A percentile compares a stretch with the other conserved stretches of the same genome.
These are phyloP conservation scores for Penicillium paxilli DNA, from an alignment of 495 filamentous ascomycete species.

Conservation along the genomic window DNA sequence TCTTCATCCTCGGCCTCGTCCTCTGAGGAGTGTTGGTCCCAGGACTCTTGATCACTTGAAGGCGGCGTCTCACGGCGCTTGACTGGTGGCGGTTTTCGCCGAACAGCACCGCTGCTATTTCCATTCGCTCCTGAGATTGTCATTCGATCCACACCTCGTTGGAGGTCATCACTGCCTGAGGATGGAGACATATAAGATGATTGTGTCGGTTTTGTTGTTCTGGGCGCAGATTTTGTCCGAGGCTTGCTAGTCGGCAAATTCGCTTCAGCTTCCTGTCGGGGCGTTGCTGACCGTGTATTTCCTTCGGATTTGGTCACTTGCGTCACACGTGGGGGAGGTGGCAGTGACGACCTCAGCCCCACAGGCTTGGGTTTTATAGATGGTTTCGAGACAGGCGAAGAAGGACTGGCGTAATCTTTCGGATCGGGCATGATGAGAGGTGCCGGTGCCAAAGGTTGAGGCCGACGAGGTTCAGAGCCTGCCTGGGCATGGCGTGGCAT, in stretches of 20 bases:
- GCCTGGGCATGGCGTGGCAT: conserved; percentile 12
- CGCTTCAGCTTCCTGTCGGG: conserved; percentile 17
- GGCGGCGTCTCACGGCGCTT: conserved; percentile 42
- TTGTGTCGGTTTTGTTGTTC: conserved; percentile 8
- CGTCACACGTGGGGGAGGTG: conserved; percentile 17
- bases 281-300: conserved; percentile 18
- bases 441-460: conserved; percentile 6
- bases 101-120: conserved; percentile 20
- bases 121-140: conserved; percentile 19
- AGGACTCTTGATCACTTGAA: conserved; percentile 46
- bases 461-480: conserved; percentile 9
- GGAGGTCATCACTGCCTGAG: conserved; percentile 32
- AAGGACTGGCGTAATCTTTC: conserved; percentile 17
- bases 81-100: conserved; percentile 21
- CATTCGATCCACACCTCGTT: conserved; percentile 29
- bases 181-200: conserved; percentile 26
- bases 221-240: conserved; percentile 28
- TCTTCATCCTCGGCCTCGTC: conserved; percentile 36
- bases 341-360: conserved; percentile 31
- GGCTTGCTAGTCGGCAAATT: conserved; percentile 18
- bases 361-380: conserved; percentile 40
- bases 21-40: conserved; percentile 26
- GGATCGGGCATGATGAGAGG: conserved; percentile 22
- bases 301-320: conserved; percentile 19
- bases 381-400: conserved; percentile 30